phyloP scores from a whole-genome alignment of 306 rosid species.

The Sophora flavescens region DNA sequence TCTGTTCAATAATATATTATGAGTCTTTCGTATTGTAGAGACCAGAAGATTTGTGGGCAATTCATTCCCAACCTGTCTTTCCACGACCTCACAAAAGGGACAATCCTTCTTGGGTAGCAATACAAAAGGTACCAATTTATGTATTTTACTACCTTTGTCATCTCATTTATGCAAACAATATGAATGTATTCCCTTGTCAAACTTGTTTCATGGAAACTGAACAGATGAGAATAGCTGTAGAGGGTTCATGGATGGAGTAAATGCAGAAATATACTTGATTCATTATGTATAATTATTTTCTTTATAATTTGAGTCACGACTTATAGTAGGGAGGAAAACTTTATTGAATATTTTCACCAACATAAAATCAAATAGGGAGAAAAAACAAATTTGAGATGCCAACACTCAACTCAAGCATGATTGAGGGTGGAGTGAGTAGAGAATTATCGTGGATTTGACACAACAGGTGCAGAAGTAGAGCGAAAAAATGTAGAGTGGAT shows the following conservation, averaged over 20 bases:
- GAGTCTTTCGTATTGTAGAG: constrained; percentile 57
- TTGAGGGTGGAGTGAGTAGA: background rate
- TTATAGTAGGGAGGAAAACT: background rate
- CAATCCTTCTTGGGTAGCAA: constrained; percentile 87
- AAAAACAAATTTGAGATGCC: background rate
- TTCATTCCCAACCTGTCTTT: constrained; percentile 79
- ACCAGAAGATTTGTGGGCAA: constrained; percentile 94
- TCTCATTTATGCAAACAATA: constrained; percentile 17
- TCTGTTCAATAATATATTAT: constrained; percentile 32
- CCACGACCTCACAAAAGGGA: constrained; percentile 90
- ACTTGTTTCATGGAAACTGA: constrained; percentile 20
- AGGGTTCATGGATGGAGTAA: constrained; percentile 21
- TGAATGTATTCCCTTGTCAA: constrained; percentile 5
- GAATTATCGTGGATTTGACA: background rate
- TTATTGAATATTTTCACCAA: background rate
- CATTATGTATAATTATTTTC: background rate
- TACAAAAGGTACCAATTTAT: constrained; percentile 69
- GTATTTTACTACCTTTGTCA: constrained; percentile 34
- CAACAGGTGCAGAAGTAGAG: no score
- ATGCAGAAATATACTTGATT: constrained; percentile 1
- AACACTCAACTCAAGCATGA: background rate
- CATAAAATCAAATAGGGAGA: background rate
- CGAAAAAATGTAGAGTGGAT: no score
- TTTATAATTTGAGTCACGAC: background rate
- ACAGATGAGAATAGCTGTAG: background rate